phyloP scores from a whole-genome alignment of 148 eudicot species.

The Dysphania ambrosioides region DNA sequence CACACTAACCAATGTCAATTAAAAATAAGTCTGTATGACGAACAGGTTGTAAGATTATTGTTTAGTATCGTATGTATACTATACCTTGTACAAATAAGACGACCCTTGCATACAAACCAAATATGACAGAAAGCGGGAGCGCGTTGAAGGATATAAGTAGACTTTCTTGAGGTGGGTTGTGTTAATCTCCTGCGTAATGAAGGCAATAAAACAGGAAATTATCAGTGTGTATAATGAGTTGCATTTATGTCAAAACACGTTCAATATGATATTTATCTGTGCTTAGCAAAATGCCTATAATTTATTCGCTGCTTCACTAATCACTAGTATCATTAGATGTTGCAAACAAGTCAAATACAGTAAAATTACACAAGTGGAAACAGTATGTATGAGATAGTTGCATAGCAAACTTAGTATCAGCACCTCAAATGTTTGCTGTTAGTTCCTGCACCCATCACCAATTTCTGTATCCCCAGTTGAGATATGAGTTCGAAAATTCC shows the following conservation, averaged over 20 bases:
- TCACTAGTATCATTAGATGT: neutral
- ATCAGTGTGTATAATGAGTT: too few species aligned
- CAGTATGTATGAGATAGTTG: neutral
- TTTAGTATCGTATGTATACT: too few species aligned
- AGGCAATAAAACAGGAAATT: slow-evolving; percentile 7
- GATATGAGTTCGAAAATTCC: slow-evolving; percentile 68
- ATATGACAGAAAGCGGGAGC: slow-evolving; percentile 74
- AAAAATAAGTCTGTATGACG: too few species aligned
- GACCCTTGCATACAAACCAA: slow-evolving; percentile 70
- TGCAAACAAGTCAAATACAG: neutral
- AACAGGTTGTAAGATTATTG: too few species aligned
- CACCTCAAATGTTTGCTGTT: slow-evolving; percentile 54
- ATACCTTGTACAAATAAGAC: slow-evolving; percentile 65
- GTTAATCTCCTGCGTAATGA: slow-evolving; percentile 55
- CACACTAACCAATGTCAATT: too few species aligned
- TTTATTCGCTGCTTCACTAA: too few species aligned
- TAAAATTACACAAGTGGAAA: neutral
- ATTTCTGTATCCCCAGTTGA: slow-evolving; percentile 49
- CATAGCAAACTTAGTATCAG: neutral
- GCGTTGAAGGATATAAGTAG: slow-evolving; percentile 47
- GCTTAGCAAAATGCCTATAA: neutral
- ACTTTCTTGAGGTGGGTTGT: slow-evolving; percentile 68
- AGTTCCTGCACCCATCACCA: slow-evolving; percentile 87
- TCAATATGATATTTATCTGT: neutral
- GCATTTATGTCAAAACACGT: neutral